These are phyloP conservation scores for Exophiala sp. DNA, from an alignment of 2,329 filamentous ascomycete species.

Conservation along the genomic window DNA sequence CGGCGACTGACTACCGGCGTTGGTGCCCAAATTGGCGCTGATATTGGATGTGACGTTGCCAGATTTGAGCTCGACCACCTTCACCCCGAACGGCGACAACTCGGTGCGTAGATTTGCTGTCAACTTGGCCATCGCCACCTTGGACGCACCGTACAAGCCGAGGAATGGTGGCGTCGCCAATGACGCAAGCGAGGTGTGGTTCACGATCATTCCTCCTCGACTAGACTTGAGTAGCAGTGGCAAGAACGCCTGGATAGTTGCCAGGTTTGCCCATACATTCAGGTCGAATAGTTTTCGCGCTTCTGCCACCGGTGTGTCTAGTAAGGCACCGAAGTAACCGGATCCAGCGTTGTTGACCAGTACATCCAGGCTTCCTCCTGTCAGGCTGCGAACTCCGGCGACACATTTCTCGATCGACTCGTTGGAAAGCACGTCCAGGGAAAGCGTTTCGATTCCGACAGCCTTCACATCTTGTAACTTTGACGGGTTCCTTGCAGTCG, in stretches of 20 bases:
- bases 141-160: constrained; percentile 38
- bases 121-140: constrained; percentile 57
- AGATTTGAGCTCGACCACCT: constrained; percentile 28
- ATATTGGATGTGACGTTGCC: constrained; percentile 25
- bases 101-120: constrained; percentile 46
- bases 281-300: constrained; percentile 39
- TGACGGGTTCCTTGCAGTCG: constrained; percentile 38
- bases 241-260: constrained; percentile 34
- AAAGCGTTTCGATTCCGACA: constrained; percentile 30
- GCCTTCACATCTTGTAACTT: constrained; percentile 31
- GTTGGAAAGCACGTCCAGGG: constrained; percentile 33
- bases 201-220: constrained; percentile 24
- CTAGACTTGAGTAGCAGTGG: constrained; percentile 13
- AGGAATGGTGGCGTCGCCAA: constrained; percentile 32
- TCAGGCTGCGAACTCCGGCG: constrained; percentile 25
- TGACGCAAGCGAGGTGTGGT: constrained; percentile 27
- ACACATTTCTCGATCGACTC: constrained; percentile 31
- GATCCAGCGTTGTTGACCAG: constrained; percentile 48
- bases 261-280: constrained; percentile 41
- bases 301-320: constrained; percentile 30
- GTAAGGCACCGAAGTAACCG: constrained; percentile 26
- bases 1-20: not conserved
- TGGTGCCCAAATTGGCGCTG: constrained; percentile 35
- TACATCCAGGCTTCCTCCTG: constrained; percentile 37
- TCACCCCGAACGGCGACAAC: constrained; percentile 31